Percentiles rank a stretch among this genome's conserved stretches.
phyloP scores from a whole-genome alignment of 1,284 basidiomycete genomes.

The Pseudozyma thailandica region DNA sequence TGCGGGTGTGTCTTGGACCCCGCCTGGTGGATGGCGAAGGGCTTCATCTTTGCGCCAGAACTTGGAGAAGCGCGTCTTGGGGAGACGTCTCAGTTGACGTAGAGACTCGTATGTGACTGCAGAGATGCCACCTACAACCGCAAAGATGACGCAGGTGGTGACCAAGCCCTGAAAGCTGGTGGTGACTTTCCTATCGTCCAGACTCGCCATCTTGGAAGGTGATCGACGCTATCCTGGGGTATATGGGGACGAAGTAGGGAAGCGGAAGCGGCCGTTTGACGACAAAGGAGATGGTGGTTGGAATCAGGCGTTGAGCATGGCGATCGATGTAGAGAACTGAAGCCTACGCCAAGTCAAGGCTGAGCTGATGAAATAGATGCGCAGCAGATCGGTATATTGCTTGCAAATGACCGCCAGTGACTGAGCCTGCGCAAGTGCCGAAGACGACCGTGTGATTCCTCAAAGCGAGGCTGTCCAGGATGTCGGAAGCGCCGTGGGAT shows the following conservation, averaged over 20 bases:
- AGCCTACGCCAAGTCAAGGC: background rate
- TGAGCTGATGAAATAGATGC: background rate
- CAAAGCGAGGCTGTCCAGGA: background rate
- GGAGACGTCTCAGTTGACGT: slow-evolving; percentile 56
- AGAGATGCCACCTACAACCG: slow-evolving; percentile 46
- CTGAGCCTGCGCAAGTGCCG: background rate
- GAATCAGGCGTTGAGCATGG: background rate
- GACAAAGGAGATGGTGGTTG: background rate
- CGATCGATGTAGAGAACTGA: background rate
- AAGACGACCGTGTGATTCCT: slow-evolving; percentile 9
- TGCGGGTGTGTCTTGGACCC: slow-evolving; percentile 34
- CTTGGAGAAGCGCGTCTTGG: slow-evolving; percentile 33
- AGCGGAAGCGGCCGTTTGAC: too few species aligned
- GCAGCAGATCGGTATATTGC: background rate
- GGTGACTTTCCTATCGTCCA: slow-evolving; percentile 28
- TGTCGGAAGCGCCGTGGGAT: background rate
- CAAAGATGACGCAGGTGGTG: slow-evolving; percentile 61
- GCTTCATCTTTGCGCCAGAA: slow-evolving; percentile 48
- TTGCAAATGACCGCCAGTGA: background rate
- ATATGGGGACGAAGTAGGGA: background rate
- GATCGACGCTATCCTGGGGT: background rate
- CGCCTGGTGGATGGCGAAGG: slow-evolving; percentile 42
- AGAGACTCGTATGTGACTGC: slow-evolving; percentile 57
- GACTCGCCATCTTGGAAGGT: slow-evolving; percentile 35
- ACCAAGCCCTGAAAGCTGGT: slow-evolving; percentile 58